Evolutionary conservation across 768 basidiomycete genomes (phyloP), one percentile per base, ranked within the genome.

Genomic region (Cystobasidium onofrii): DNA sequence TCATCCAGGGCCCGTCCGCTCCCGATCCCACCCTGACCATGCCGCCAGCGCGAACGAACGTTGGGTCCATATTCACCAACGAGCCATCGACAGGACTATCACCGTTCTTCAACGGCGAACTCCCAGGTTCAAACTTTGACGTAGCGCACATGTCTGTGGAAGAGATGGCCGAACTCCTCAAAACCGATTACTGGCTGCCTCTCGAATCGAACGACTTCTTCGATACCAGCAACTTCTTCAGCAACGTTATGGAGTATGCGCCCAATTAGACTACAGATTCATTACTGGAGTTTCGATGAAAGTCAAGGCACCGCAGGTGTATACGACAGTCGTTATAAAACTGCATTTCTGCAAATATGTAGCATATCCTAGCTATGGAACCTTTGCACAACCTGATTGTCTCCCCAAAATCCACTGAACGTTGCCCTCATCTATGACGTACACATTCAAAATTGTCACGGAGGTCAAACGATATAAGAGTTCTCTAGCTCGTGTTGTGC

Each of bases 171-270:
- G 57, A 60, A 60, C 27, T 60, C 15, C 57, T 60, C 12, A 60
- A 60, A 27, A 60, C 13, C 57, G 57, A 60, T 34, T 60, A 60
- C 23, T 60, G 57, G 57, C 57, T 60, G 10, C 57, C 57, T 29
- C 27, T 60, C 6, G 57, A 60, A 20, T 60, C 57, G 17, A 60
- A 60, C 31, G 57, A 60, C 57, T 34, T 60, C 27, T 60, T 60
- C 20, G 57, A 60, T 60, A 60, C 57, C 3, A 17, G 13, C 13
- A 27, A 60, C 13, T 27, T 60, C 31, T 60, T 60, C 25, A 29
- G 57, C 57, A 34, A 50, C 20, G 46, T 3, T 20, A 50, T 50
- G 12, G 46, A 50, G 3, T 4, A 50, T 20, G n/a, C 46, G 4
- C 4, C 15, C 46, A 50, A 7, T 50, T 7, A 7, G 3, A 3